Percentiles rank a stretch among this genome's conserved stretches.
Conservation (phyloP, 441 rosid genomes). For the Populus trichocarpa region DNA sequence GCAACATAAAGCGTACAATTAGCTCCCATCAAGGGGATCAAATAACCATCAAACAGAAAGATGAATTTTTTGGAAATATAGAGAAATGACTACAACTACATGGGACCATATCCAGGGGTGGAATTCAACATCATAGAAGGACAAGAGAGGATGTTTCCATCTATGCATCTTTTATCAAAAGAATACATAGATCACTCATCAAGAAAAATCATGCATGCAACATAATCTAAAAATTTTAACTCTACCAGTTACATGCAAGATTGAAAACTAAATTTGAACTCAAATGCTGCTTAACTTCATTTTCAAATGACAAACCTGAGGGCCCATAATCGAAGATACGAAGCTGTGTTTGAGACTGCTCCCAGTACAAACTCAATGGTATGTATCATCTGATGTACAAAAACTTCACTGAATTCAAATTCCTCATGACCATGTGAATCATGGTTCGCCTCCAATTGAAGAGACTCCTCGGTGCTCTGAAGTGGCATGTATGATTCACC, state of each 20-base stretch:
- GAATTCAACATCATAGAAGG: not conserved
- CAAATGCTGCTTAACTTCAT: no score
- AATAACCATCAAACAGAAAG: not conserved
- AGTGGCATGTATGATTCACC: conserved; percentile 59
- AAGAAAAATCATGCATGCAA: not conserved
- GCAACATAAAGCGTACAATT: not conserved
- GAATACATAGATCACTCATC: not conserved
- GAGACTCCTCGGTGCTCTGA: conserved; percentile 57
- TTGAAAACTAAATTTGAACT: conserved; percentile 5
- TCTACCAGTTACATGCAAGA: not conserved
- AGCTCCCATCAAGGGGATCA: conserved; percentile 10
- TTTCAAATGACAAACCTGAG: conserved; percentile 54
- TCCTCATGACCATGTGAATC: conserved; percentile 24
- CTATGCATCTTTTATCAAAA: not conserved
- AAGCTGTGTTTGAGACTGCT: conserved; percentile 96
- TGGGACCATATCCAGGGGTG: conserved; percentile 1
- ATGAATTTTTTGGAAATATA: not conserved
- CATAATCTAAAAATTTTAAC: not conserved
- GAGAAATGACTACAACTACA: not conserved
- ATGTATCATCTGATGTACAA: conserved; percentile 38
- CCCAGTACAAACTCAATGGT: conserved; percentile 96
- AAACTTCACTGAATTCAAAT: no score
- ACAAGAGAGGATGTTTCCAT: not conserved
- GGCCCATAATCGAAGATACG: conserved; percentile 95
- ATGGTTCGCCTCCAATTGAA: conserved; percentile 48